Conservation (phyloP, 2,329 filamentous ascomycete genomes). For the Verticillium zaregamsianum region DNA sequence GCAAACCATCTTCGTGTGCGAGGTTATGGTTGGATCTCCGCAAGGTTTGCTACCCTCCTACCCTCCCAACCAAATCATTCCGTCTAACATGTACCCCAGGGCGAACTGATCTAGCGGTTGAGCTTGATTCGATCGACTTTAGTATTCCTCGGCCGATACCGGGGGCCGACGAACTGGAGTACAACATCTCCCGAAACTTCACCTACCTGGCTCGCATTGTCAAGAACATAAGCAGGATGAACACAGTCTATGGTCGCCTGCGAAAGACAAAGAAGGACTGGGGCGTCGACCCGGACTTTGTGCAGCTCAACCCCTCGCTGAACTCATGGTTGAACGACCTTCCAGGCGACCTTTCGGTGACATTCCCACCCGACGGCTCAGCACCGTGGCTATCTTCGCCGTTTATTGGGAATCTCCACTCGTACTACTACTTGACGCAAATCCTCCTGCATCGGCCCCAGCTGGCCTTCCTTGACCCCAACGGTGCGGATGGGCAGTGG, state of each 20-base stretch:
- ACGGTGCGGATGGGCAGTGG: conserved; percentile 68
- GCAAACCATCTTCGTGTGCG: conserved; percentile 82
- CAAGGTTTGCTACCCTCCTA: conserved; percentile 58
- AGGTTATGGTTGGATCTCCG: conserved; percentile 89
- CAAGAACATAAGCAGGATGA: conserved; percentile 73
- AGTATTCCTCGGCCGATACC: conserved; percentile 58
- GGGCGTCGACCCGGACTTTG: conserved; percentile 80
- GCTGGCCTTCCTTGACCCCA: conserved; percentile 72
- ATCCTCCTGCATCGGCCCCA: conserved; percentile 89
- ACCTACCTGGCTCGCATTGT: conserved; percentile 75
- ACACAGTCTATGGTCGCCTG: conserved; percentile 67
- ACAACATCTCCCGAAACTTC: conserved; percentile 77
- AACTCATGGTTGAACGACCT: conserved; percentile 72
- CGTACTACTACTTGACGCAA: conserved; percentile 79
- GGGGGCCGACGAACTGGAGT: conserved; percentile 71
- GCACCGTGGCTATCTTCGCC: conserved; percentile 82
- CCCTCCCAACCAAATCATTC: not conserved
- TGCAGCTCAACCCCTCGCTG: conserved; percentile 73
- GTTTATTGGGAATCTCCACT: conserved; percentile 84
- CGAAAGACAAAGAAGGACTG: conserved; percentile 71
- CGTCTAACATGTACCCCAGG: conserved; percentile 38
- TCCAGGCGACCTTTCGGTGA: conserved; percentile 72
- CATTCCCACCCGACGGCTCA: conserved; percentile 72
- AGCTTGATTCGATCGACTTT: conserved; percentile 72
- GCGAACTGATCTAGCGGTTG: conserved; percentile 73